Percentiles rank a stretch among this genome's conserved stretches.
These are phyloP conservation scores for Lanmaoa rubissima DNA, from an alignment of 768 basidiomycete genomes.

Conservation along the genomic window DNA sequence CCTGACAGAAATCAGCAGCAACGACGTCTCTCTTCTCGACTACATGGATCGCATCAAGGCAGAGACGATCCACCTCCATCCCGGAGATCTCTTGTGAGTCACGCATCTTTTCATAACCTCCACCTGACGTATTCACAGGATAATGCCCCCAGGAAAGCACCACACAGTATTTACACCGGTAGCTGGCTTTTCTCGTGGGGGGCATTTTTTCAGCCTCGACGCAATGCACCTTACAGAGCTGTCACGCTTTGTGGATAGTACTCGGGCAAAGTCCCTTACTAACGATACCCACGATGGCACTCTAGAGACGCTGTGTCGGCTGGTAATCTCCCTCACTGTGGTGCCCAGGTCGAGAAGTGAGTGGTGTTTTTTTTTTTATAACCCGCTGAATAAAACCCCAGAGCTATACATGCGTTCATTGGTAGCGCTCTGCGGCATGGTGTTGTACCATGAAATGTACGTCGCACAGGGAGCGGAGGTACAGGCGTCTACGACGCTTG, in stretches of 20 bases:
- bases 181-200: neutral
- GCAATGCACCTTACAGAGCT: constrained; percentile 1
- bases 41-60: neutral
- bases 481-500: neutral
- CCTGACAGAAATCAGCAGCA: neutral
- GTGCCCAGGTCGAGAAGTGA: neutral
- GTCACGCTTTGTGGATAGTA: neutral
- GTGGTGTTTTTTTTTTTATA: neutral
- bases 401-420: neutral
- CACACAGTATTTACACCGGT: constrained; percentile 8
- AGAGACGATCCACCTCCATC: neutral
- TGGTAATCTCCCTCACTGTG: neutral
- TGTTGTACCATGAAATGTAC: neutral
- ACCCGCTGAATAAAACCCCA: neutral
- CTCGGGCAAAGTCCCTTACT: accelerated
- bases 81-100: neutral
- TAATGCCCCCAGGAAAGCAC: neutral
- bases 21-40: neutral
- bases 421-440: neutral
- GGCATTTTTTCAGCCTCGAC: constrained; percentile 11
- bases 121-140: neutral
- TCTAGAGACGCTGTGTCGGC: neutral
- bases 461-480: neutral
- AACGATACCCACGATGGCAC: neutral
- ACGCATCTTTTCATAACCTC: too few relatives aligned